Evolutionary conservation across 2,329 filamentous ascomycete species (phyloP), one percentile per base, ranked within the genome.

Genomic region (Cordyceps farinosa): DNA sequence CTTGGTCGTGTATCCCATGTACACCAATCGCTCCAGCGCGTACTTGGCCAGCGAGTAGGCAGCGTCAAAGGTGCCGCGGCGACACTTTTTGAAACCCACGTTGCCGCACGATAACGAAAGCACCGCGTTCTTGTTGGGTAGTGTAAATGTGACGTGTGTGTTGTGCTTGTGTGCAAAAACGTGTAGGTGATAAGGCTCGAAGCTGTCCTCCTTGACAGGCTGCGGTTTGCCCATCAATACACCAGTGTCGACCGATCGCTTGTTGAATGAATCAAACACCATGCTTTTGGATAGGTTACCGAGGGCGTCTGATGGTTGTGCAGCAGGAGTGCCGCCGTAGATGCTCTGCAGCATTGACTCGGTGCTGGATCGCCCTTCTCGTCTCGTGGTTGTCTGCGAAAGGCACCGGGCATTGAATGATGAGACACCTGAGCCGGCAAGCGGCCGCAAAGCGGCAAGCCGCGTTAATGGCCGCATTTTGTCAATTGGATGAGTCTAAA

Each of bases 131-230:
- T 89, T 84, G 74, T 92, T 88, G 34, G 95, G 93, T 71, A 89
- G 88, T 29, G 92, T 91, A 68, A 97, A 85, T 1, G 93, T 97
- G 71, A 99, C 85, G 77, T 98, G 92, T 27, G 91, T 95, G 80
- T 99, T 99, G 84, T 97, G 95, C 79, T 92, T 96, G 75, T 90
- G 89, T 34, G 90, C 80, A 78, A 87, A 94, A 74, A 99, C 82
- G 79, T 97, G 91, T 67, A 99, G 84, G 75, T 96, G 92, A 79
- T 92, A 92, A 2, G 90, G 89, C 72, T 90, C 84, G 44, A 79
- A 66, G 15, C 75, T 68, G 57, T 79, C 72, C 51, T 80, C 77
- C 52, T 69, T 73, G 47, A 52, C 48, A 8, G 68, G 64, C 61
- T 73, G 65, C 8, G 66, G 61, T 3, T 67, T 59, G 64, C 69